Evolutionary conservation across 495 filamentous ascomycete genomes (phyloP).

Genomic region (Penicillium lividum): DNA sequence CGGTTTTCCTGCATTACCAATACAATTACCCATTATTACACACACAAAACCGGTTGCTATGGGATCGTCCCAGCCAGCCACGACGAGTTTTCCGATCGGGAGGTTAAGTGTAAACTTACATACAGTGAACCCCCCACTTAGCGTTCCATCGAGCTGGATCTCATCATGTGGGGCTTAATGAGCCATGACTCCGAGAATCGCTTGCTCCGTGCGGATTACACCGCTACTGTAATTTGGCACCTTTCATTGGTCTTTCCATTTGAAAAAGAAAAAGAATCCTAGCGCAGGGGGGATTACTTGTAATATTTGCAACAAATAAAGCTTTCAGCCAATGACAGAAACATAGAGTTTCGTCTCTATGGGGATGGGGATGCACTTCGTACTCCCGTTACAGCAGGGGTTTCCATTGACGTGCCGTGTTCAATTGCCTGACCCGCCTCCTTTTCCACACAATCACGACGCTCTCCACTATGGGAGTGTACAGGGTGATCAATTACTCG

Average conservation of each 20-base stretch:
- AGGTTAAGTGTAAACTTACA: constrained; percentile 2
- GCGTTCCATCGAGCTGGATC: constrained; percentile 22
- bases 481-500: constrained; percentile 27
- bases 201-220: constrained; percentile 14
- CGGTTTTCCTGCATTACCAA: not conserved
- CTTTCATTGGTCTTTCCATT: not conserved
- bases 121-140: constrained; percentile 9
- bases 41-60: constrained; percentile 6
- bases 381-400: not conserved
- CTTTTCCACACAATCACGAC: constrained; percentile 14
- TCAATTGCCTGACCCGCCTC: constrained; percentile 21
- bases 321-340: not conserved
- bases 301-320: not conserved
- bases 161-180: constrained; percentile 20
- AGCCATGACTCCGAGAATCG: constrained; percentile 16
- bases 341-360: not conserved
- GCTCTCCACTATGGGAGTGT: constrained; percentile 10
- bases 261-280: not conserved
- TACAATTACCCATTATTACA: too few species aligned
- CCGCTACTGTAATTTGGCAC: constrained; percentile 21
- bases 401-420: constrained; percentile 18
- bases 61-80: constrained; percentile 24
- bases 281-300: not conserved
- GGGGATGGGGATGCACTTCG: not conserved
- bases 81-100: constrained; percentile 11